phyloP scores from a whole-genome alignment of 306 rosid species.

The Hippophae tibetana region DNA sequence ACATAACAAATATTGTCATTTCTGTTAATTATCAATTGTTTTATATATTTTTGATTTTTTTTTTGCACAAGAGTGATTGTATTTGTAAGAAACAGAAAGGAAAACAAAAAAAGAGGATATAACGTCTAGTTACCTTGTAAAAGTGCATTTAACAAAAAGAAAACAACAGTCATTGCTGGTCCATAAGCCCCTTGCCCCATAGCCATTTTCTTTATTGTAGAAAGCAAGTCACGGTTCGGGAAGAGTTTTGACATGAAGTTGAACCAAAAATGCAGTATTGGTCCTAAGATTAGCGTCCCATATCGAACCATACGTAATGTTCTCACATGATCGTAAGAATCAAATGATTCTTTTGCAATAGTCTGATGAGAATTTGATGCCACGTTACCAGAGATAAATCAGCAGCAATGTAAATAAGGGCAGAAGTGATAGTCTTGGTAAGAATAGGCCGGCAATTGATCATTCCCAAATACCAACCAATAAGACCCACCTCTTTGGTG shows the following conservation, averaged over 20 bases:
- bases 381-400: slow-evolving; percentile 40
- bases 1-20: no score
- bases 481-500: slow-evolving; percentile 31
- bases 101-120: slow-evolving; percentile 8
- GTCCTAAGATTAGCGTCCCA: slow-evolving; percentile 78
- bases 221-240: slow-evolving; percentile 58
- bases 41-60: no score
- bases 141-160: slow-evolving; percentile 71
- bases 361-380: slow-evolving; percentile 34
- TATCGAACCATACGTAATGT: slow-evolving; percentile 85
- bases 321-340: slow-evolving; percentile 53
- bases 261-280: slow-evolving; percentile 84
- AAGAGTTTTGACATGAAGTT: slow-evolving; percentile 66
- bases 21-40: no score
- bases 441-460: slow-evolving; percentile 49
- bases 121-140: slow-evolving; percentile 49
- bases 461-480: slow-evolving; percentile 80
- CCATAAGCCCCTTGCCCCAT: slow-evolving; percentile 78
- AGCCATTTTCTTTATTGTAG: slow-evolving; percentile 79
- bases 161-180: slow-evolving; percentile 68
- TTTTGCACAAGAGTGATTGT: no score
- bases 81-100: no score
- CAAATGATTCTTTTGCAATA: slow-evolving; percentile 31
- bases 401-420: slow-evolving; percentile 66
- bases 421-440: slow-evolving; percentile 67